phyloP scores from a whole-genome alignment of 805 yeast genomes.

The Candida hispaniensis region DNA sequence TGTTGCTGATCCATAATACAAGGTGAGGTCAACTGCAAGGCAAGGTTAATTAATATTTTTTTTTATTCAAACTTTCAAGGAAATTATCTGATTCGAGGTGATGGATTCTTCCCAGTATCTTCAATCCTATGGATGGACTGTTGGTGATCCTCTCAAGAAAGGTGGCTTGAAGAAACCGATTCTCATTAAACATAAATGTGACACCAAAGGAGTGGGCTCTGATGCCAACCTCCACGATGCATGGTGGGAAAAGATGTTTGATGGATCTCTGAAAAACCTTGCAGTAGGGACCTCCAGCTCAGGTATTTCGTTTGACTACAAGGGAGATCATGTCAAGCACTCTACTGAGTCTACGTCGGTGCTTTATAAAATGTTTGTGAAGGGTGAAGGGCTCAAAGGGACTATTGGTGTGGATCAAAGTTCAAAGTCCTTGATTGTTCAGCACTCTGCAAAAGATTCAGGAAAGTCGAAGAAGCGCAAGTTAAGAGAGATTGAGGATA shows the following conservation, averaged over 20 bases:
- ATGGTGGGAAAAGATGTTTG: slow-evolving; percentile 97
- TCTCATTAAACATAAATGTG: slow-evolving; percentile 80
- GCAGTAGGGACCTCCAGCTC: slow-evolving; percentile 39
- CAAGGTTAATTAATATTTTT: slow-evolving; percentile 7
- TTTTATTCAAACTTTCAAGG: neutral
- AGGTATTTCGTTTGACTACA: slow-evolving; percentile 44
- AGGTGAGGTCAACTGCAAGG: slow-evolving; percentile 2
- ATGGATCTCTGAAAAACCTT: slow-evolving; percentile 75
- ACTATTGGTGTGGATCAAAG: slow-evolving; percentile 32
- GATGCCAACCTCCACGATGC: slow-evolving; percentile 63
- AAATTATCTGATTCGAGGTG: no score
- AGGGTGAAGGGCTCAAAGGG: slow-evolving; percentile 77
- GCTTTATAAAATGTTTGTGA: slow-evolving; percentile 73
- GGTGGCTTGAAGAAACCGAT: slow-evolving; percentile 83
- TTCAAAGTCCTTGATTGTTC: slow-evolving; percentile 1
- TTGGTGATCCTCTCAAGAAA: slow-evolving; percentile 70
- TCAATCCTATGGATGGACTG: slow-evolving; percentile 78
- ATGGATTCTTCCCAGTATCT: slow-evolving; percentile 75
- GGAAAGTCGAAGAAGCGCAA: slow-evolving; percentile 24
- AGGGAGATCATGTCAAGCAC: slow-evolving; percentile 38
- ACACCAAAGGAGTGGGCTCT: slow-evolving; percentile 83
- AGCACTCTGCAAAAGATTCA: slow-evolving; percentile 17
- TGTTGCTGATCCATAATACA: neutral
- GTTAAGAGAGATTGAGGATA: slow-evolving; percentile 22
- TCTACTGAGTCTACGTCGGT: slow-evolving; percentile 50